Percentiles rank a stretch among this genome's conserved stretches.
Evolutionary conservation across 2,329 filamentous ascomycete genomes (phyloP).

Genomic region (Pseudogymnoascus sp.): DNA sequence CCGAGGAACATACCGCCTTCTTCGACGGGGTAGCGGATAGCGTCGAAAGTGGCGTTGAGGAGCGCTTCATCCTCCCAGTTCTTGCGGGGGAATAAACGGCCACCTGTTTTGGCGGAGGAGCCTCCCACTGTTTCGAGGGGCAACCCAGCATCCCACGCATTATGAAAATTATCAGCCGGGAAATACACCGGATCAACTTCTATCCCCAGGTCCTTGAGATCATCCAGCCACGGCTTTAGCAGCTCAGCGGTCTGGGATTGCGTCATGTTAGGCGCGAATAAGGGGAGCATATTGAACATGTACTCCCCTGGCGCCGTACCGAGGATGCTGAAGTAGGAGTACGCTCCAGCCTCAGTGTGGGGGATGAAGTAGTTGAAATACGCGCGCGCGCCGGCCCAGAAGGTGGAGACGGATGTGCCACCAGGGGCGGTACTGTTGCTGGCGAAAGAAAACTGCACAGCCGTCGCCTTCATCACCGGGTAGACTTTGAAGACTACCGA

Average conservation of each 20-base stretch:
- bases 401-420: constrained; percentile 30
- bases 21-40: constrained; percentile 27
- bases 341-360: constrained; percentile 28
- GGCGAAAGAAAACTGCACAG: constrained; percentile 37
- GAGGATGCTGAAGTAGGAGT: constrained; percentile 26
- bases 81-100: constrained; percentile 33
- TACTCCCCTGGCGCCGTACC: constrained; percentile 25
- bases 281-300: constrained; percentile 26
- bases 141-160: constrained; percentile 34
- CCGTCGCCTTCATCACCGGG: constrained; percentile 29
- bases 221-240: constrained; percentile 32
- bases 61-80: constrained; percentile 27
- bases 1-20: constrained; percentile 27
- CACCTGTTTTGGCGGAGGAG: constrained; percentile 27
- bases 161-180: constrained; percentile 14
- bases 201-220: constrained; percentile 24
- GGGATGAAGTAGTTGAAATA: constrained; percentile 38
- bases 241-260: constrained; percentile 20
- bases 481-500: constrained; percentile 47
- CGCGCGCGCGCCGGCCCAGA: constrained; percentile 43
- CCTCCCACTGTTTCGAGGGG: constrained; percentile 29
- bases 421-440: constrained; percentile 36
- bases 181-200: constrained; percentile 27
- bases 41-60: constrained; percentile 23
- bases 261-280: constrained; percentile 26